Conservation (phyloP, 1,139 yeast species). For the Meyerozyma smithsonii region DNA sequence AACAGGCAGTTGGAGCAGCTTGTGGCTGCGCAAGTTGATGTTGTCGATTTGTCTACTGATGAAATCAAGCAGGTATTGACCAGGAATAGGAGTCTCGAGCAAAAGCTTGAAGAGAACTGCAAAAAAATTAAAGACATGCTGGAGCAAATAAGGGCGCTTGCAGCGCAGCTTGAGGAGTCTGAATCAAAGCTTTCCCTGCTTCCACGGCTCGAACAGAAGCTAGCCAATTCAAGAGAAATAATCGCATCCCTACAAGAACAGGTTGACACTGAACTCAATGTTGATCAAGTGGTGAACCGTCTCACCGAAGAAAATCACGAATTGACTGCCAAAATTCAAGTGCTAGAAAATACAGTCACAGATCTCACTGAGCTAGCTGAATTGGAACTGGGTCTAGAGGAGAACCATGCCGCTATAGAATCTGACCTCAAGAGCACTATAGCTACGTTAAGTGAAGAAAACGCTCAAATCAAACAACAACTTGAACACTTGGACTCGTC, state of each 20-base stretch:
- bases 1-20: constrained; percentile 38
- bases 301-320: constrained; percentile 52
- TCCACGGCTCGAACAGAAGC: constrained; percentile 18
- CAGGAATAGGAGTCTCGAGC: constrained; percentile 26
- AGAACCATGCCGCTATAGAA: constrained; percentile 30
- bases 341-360: constrained; percentile 38
- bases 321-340: constrained; percentile 33
- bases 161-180: constrained; percentile 13
- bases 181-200: not conserved
- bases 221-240: constrained; percentile 34
- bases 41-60: constrained; percentile 11
- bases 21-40: constrained; percentile 17
- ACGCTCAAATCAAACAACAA: not conserved
- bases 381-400: constrained; percentile 61
- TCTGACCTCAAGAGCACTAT: not conserved
- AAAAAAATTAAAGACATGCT: constrained; percentile 20
- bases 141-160: constrained; percentile 10
- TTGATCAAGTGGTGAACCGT: constrained; percentile 48
- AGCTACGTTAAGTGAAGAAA: not conserved
- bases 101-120: constrained; percentile 17
- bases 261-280: constrained; percentile 38
- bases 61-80: constrained; percentile 19
- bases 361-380: constrained; percentile 60
- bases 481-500: not conserved
- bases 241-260: constrained; percentile 42